Base-by-base conservation (phyloP, 805 yeast species). In the Metschnikowia henanensis region DNA sequence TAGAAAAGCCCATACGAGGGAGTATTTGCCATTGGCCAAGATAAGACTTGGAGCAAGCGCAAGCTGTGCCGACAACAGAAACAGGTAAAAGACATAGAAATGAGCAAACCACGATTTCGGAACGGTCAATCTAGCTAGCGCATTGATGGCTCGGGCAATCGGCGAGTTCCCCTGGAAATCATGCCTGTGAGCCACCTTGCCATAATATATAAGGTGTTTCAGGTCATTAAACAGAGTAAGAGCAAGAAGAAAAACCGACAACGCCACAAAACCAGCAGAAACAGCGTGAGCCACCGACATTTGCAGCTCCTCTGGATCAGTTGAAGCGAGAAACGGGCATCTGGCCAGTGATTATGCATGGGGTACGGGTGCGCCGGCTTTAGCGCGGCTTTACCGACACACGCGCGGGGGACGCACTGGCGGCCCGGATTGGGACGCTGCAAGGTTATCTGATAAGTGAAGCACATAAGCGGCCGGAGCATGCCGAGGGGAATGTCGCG, bases 31-130 rank as follows among this genome's bases (percentile, higher is more conserved):
- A 32, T 51, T 43, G 10, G n/a, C 20, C 6, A 34, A 23, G 7
- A 37, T 10, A 7, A 39, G 26, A 17, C 47, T 52, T 2, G 53
- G 48, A 9, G 53, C 53, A 32, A 20, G 45, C 23, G 28, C 15
- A 15, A 44, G 30, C 35, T 46, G 10, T 56, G 55, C 1, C 4
- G 72, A 60, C 26, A 72, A 49, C 0, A 59, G 37, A 21, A 1
- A 70, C 53, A 15, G 81, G 73, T 15, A 78, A 12, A 46, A 37
- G 4, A 76, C 45, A 59, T 86, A 86, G 52, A 80, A 86, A 54
- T 85, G 89, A 2, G 65, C 55, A 55, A 86, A 86, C 73, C 74
- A 79, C 10, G 72, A 50, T 56, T 83, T 85, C 0, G 89, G 87
- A 0, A 84, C 83, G 10, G 80, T 78, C 12, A 70, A 43, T 12